These are phyloP conservation scores for Byssothecium circinans DNA, from an alignment of 2,329 filamentous ascomycete genomes.

Conservation along the genomic window DNA sequence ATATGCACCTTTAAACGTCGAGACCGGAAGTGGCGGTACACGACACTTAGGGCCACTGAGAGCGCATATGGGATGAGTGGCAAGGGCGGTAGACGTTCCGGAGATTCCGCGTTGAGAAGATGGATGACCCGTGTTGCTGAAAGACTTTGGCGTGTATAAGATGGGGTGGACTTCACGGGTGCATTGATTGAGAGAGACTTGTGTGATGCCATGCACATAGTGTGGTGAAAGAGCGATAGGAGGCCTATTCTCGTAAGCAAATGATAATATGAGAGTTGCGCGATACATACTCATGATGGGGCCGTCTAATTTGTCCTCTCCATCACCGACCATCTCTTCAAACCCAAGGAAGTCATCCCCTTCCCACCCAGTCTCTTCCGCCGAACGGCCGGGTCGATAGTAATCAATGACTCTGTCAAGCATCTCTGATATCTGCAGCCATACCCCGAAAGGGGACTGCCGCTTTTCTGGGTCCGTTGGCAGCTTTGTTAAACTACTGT, in stretches of 20 bases:
- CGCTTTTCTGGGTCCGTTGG: conserved; percentile 47
- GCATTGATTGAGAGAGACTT: conserved; percentile 50
- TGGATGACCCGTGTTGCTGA: conserved; percentile 60
- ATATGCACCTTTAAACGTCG: conserved; percentile 53
- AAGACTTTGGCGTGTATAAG: conserved; percentile 57
- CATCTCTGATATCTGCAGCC: conserved; percentile 49
- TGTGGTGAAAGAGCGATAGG: conserved; percentile 60
- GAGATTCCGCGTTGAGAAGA: conserved; percentile 51
- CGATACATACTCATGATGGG: conserved; percentile 34
- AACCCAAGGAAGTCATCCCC: conserved; percentile 49
- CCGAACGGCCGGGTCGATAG: conserved; percentile 48
- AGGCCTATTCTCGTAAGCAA: conserved; percentile 41
- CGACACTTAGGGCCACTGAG: conserved; percentile 57
- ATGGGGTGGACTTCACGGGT: conserved; percentile 52
- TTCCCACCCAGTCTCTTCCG: conserved; percentile 51
- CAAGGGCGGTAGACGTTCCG: conserved; percentile 52
- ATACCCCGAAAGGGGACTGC: conserved; percentile 52
- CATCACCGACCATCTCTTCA: conserved; percentile 47
- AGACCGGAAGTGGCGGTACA: conserved; percentile 59
- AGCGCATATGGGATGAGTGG: conserved; percentile 60
- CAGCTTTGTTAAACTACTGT: conserved; percentile 48
- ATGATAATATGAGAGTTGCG: conserved; percentile 14
- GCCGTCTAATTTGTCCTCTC: conserved; percentile 42
- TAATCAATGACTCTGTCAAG: conserved; percentile 52
- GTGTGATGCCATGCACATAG: conserved; percentile 59